Conservation (phyloP, 176 grass and related monocot species). For the Carex cristatella region DNA sequence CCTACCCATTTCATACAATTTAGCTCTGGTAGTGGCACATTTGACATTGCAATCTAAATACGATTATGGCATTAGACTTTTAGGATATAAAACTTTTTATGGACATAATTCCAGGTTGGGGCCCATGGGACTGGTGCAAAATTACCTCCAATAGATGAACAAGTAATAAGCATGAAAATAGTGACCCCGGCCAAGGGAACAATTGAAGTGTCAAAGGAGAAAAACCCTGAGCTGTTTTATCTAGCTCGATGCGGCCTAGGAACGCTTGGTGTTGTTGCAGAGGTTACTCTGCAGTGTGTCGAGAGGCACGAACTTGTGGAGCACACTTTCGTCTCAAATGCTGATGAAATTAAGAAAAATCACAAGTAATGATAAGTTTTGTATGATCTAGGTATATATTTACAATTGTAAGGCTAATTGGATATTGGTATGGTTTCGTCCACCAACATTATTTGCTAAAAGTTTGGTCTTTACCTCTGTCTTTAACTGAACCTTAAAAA, state of each 20-base stretch:
- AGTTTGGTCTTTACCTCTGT: not conserved
- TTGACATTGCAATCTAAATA: not conserved
- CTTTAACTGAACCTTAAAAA: not conserved
- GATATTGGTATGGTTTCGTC: not conserved
- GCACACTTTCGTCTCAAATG: slow-evolving; percentile 76
- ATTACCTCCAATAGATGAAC: slow-evolving; percentile 88
- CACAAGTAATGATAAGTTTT: slow-evolving; percentile 59
- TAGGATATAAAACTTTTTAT: not conserved
- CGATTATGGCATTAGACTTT: not conserved
- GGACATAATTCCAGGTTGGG: slow-evolving; percentile 52
- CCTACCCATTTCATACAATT: not conserved
- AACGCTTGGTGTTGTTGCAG: slow-evolving; percentile 64
- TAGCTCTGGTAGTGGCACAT: not conserved
- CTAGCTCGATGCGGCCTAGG: slow-evolving; percentile 75
- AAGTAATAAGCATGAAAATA: slow-evolving; percentile 92
- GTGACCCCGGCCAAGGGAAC: slow-evolving; percentile 86
- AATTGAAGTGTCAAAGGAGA: slow-evolving; percentile 74
- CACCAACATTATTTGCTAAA: not conserved
- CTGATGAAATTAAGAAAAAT: slow-evolving; percentile 73
- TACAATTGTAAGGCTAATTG: not conserved
- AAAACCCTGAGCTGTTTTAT: slow-evolving; percentile 88
- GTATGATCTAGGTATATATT: not conserved
- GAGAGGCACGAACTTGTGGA: slow-evolving; percentile 81
- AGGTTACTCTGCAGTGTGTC: slow-evolving; percentile 77
- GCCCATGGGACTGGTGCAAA: slow-evolving; percentile 85